Conservation (phyloP, 495 filamentous ascomycete species). For the Aspergillus affinis region DNA sequence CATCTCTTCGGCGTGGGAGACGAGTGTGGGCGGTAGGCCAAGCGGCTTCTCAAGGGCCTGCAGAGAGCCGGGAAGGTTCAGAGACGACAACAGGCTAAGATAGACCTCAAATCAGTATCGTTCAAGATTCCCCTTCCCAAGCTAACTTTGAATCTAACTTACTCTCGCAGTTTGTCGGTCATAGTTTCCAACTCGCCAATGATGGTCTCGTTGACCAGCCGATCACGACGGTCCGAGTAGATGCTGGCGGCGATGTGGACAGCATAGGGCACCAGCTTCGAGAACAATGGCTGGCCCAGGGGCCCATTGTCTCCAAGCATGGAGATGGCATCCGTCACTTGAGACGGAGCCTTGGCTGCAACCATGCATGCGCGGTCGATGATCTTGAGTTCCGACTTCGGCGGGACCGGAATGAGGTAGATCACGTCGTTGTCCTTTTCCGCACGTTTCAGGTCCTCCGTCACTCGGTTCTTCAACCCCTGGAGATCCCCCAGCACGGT, state of each 20-base stretch:
- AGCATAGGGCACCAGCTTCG: slow-evolving; percentile 91
- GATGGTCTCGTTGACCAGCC: slow-evolving; percentile 80
- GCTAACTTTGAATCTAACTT: slow-evolving; percentile 16
- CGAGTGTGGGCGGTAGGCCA: slow-evolving; percentile 79
- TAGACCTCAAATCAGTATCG: slow-evolving; percentile 15
- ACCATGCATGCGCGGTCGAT: slow-evolving; percentile 92
- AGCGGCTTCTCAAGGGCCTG: slow-evolving; percentile 95
- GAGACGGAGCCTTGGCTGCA: slow-evolving; percentile 70
- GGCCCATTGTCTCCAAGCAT: slow-evolving; percentile 76
- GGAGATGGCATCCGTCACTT: slow-evolving; percentile 76
- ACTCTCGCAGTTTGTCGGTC: slow-evolving; percentile 76
- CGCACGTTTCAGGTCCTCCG: slow-evolving; percentile 85
- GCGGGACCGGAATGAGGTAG: slow-evolving; percentile 80
- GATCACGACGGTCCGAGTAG: slow-evolving; percentile 87
- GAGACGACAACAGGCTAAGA: slow-evolving; percentile 62
- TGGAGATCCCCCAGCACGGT: slow-evolving; percentile 79
- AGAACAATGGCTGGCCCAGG: slow-evolving; percentile 81
- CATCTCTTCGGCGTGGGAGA: slow-evolving; percentile 91
- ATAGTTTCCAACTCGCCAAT: slow-evolving; percentile 82
- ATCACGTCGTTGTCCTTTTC: slow-evolving; percentile 97
- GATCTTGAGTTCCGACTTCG: slow-evolving; percentile 82
- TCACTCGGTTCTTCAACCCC: slow-evolving; percentile 75
- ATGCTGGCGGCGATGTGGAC: slow-evolving; percentile 94
- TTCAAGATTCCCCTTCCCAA: neutral
- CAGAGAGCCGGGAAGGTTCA: slow-evolving; percentile 89